Base-by-base conservation (phyloP, 306 rosid genomes). In the Casuarina glauca region DNA sequence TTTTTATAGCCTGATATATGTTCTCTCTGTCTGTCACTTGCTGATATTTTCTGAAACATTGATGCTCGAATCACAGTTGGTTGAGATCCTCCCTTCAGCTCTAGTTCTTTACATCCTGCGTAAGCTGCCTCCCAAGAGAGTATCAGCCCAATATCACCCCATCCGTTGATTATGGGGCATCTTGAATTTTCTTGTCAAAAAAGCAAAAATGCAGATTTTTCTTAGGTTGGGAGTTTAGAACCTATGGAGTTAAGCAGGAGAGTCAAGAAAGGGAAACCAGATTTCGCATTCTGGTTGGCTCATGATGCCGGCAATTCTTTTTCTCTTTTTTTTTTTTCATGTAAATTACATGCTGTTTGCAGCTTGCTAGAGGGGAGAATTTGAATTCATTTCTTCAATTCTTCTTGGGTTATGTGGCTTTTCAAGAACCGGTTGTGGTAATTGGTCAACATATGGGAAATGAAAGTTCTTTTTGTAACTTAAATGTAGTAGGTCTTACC, bases 51-150 rank as follows among this genome's bases (percentile, higher is more conserved):
- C 60, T 81, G 77, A 74, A 72, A 44, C 26, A 17, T 72, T 79
- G 7, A 80, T 78, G 69, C 35, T 82, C 74, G 51, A 76, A 74
- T 38, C 13, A 80, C 89, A 95, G 97, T 78, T 93, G 84, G 99
- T 95, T 63, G 99, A 95, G 88, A 74, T 95, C 75, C 85, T 95
- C 58, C 99, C 99, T 82, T 95, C 99, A 36, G 97, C 97, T 38
- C 85, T 95, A 42, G 97, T 95, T 51, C 97, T 95, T 63, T 95
- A 80, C 86, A 93, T 95, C 83, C 81, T 95, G 79, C 96, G 99
- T 74, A 89, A 89, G 84, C 84, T 95, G 86, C 99, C 99, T 11
- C 97, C 97, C 9, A 95, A 85, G 92, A 89, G 99, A 81, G 82
- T 93, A 85, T 95, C 99, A 44, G 97, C 93, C 9, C 97, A 90